Evolutionary conservation across 2,329 filamentous ascomycete genomes (phyloP).

Genomic region (Venturia effusa): DNA sequence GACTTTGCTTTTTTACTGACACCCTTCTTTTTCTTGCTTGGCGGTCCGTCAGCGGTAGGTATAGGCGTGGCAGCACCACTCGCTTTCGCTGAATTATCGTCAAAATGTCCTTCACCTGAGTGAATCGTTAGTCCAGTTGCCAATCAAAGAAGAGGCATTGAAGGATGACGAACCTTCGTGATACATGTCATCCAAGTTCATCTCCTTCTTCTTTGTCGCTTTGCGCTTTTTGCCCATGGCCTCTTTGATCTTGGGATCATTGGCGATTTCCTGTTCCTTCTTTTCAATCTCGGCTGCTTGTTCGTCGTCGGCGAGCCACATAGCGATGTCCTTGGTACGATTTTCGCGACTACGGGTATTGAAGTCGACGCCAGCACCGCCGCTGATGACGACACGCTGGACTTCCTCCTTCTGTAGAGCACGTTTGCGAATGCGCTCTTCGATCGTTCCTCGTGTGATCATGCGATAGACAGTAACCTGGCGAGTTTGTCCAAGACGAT

Average conservation of each 20-base stretch:
- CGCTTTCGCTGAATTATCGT: constrained; percentile 69
- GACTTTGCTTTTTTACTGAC: constrained; percentile 30
- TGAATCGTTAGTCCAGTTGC: not conserved
- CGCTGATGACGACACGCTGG: constrained; percentile 90
- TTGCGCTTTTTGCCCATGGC: constrained; percentile 41
- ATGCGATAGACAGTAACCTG: constrained; percentile 11
- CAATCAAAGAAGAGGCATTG: not conserved
- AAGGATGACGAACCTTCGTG: constrained; percentile 59
- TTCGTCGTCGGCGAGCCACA: constrained; percentile 97
- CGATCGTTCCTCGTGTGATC: constrained; percentile 10
- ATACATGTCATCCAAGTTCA: constrained; percentile 89
- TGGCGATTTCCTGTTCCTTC: constrained; percentile 59
- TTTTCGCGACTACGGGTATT: constrained; percentile 86
- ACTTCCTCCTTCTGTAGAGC: constrained; percentile 98
- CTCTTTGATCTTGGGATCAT: constrained; percentile 55
- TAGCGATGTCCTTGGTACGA: constrained; percentile 92
- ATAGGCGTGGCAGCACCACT: constrained; percentile 80
- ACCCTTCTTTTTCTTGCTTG: constrained; percentile 21
- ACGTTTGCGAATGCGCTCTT: constrained; percentile 87
- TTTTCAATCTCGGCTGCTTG: constrained; percentile 89
- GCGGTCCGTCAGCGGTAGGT: constrained; percentile 36
- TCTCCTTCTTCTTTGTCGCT: constrained; percentile 49
- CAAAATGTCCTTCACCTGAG: constrained; percentile 91
- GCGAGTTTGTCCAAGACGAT: constrained; percentile 12
- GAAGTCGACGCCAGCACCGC: constrained; percentile 84